A percentile compares a stretch with the other conserved stretches of the same genome.
Conservation (phyloP, 2,329 filamentous ascomycete genomes). For the Gremmenia infestans region DNA sequence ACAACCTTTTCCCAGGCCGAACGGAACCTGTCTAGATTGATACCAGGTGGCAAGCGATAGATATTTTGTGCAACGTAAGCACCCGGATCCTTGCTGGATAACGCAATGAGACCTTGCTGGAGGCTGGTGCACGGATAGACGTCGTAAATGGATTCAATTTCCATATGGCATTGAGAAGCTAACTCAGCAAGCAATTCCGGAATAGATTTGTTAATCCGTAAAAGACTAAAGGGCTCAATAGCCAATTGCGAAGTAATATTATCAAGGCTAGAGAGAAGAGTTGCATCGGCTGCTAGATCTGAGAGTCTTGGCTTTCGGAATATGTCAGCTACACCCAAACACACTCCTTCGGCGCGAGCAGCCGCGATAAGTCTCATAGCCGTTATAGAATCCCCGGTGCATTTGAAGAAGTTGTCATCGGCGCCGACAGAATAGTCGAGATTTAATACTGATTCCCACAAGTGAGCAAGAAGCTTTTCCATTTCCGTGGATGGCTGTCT, state of each 20-base stretch:
- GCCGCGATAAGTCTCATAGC: slow-evolving; percentile 38
- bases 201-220: slow-evolving; percentile 2
- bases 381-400: slow-evolving; percentile 43
- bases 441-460: slow-evolving; percentile 8
- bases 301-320: slow-evolving; percentile 38
- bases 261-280: not conserved
- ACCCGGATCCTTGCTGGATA: slow-evolving; percentile 29
- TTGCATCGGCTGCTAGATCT: slow-evolving; percentile 35
- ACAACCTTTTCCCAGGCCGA: slow-evolving; percentile 26
- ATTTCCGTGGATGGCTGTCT: slow-evolving; percentile 3
- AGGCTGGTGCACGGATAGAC: slow-evolving; percentile 35
- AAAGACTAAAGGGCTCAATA: slow-evolving; percentile 16
- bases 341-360: slow-evolving; percentile 21
- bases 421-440: slow-evolving; percentile 13
- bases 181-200: not conserved
- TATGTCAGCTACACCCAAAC: slow-evolving; percentile 37
- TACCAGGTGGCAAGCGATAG: slow-evolving; percentile 13
- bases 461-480: slow-evolving; percentile 2
- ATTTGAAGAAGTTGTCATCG: slow-evolving; percentile 39
- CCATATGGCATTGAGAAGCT: not conserved
- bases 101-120: slow-evolving; percentile 35
- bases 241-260: slow-evolving; percentile 18
- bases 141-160: slow-evolving; percentile 28
- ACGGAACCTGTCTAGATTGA: slow-evolving; percentile 19
- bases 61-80: slow-evolving; percentile 33